These are phyloP conservation scores for Heteromeles arbutifolia DNA, from an alignment of 306 rosid genomes.

Conservation along the genomic window DNA sequence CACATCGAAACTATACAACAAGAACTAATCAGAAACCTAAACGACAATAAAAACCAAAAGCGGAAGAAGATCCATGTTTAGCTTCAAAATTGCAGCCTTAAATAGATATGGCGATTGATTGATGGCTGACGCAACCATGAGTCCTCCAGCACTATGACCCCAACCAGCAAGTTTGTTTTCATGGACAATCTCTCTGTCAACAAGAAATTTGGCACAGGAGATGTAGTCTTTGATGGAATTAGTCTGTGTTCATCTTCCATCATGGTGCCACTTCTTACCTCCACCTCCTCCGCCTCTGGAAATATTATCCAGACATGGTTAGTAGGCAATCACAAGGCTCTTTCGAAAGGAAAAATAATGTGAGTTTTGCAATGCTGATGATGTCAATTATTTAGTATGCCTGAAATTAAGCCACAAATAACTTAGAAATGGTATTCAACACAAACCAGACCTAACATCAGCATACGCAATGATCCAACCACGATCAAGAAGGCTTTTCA, in stretches of 20 bases:
- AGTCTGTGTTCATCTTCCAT: conserved; percentile 54
- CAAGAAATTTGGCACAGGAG: conserved; percentile 76
- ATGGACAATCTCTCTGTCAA: conserved; percentile 54
- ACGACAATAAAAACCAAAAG: not conserved
- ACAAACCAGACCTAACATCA: conserved; percentile 70
- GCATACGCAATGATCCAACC: conserved; percentile 93
- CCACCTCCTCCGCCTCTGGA: conserved; percentile 90
- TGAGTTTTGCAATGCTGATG: not conserved
- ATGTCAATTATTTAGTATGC: not conserved
- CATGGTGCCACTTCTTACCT: conserved; percentile 84
- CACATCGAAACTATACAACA: conserved; percentile 9
- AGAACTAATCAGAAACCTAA: conserved; percentile 10
- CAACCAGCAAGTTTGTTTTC: conserved; percentile 79
- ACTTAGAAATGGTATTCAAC: conserved; percentile 6
- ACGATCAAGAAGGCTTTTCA: conserved; percentile 92
- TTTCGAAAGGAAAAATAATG: not conserved
- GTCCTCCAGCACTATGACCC: conserved; percentile 94
- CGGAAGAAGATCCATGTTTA: conserved; percentile 5
- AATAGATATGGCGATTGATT: conserved; percentile 73
- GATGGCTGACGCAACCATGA: conserved; percentile 85
- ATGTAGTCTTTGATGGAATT: conserved; percentile 77
- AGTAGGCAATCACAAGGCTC: not conserved
- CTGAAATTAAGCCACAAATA: not conserved
- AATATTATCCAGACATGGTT: conserved; percentile 23
- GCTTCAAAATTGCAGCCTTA: conserved; percentile 79